Evolutionary conservation across 768 basidiomycete species (phyloP), one percentile per base, ranked within the genome.

Genomic region (Tylopilus plumbeoviolaceoides): DNA sequence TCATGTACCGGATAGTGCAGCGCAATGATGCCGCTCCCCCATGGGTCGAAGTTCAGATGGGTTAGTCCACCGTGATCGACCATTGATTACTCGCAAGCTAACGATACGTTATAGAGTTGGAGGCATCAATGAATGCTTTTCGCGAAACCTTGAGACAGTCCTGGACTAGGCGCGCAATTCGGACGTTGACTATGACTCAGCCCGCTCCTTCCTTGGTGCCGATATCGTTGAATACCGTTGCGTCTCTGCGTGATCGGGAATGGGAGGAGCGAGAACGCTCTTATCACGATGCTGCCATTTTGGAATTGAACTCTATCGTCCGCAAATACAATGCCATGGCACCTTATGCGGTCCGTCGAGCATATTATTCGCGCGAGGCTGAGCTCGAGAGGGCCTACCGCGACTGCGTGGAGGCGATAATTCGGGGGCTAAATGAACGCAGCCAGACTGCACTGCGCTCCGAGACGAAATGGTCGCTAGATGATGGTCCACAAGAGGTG

Each of bases 1-100:
- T 93, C 44, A 84, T 93, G 85, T 94, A 92, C 59, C 81, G 91
- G 12, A 90, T 91, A 53, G 79, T 93, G 7, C 84, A 89, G 62
- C 75, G 82, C 46, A 86, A 91, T 57, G 89, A 87, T n/a, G 87
- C 86, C 7, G 80, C 82, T 4, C 91, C 91, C 28, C 86, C 89
- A 4, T 94, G 91, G 91, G 84, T 93, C 1, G 90, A 93, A 69
- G 61, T 90, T 31, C 91, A 91, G 67, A 73, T 75, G 51, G 86
- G 85, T 83, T 56, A 43, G 79, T 36, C 36, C 38, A 18, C 2
- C 35, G 12, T 27, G n/a, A 33, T 20, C 40, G 15, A 27, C n/a
- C n/a, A 43, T 23, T 38, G 20, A n/a, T 47, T 55, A 23, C 35
- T 21, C 23, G n/a, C 23, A 30, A n/a, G 23, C 30, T 59, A 56